These are phyloP conservation scores for Rhipidocladum racemiflorum DNA, from an alignment of 176 grass and related monocot species.

Conservation along the genomic window DNA sequence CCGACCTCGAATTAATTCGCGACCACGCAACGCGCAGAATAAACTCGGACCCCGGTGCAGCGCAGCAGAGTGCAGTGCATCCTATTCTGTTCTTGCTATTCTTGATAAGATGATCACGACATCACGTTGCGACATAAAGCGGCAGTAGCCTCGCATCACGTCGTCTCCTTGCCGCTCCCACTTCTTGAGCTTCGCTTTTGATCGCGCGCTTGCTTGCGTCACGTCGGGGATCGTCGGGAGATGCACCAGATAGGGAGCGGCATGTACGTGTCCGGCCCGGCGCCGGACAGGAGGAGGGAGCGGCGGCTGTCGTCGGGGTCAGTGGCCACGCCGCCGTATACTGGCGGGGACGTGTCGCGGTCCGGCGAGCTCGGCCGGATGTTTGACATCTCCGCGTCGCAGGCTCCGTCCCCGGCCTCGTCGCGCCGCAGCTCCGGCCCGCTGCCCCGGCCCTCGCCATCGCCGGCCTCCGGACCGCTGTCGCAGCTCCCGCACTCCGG, in stretches of 20 bases:
- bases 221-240: background rate
- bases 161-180: background rate
- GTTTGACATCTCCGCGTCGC: slow-evolving; percentile 63
- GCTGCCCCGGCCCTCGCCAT: slow-evolving; percentile 31
- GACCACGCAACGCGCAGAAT: slow-evolving; percentile 29
- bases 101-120: slow-evolving; percentile 48
- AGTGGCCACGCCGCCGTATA: slow-evolving; percentile 66
- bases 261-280: slow-evolving; percentile 83
- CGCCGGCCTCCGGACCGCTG: slow-evolving; percentile 54
- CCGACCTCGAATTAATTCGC: slow-evolving; percentile 44
- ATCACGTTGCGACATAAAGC: slow-evolving; percentile 33
- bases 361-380: slow-evolving; percentile 86
- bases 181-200: background rate
- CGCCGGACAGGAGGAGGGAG: slow-evolving; percentile 63
- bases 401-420: slow-evolving; percentile 32
- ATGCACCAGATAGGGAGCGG: slow-evolving; percentile 78
- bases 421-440: slow-evolving; percentile 49
- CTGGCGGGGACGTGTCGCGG: slow-evolving; percentile 64
- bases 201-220: background rate
- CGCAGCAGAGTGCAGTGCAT: background rate
- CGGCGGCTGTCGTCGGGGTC: slow-evolving; percentile 48
- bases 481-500: slow-evolving; percentile 63
- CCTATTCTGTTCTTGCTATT: slow-evolving; percentile 35
- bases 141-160: background rate
- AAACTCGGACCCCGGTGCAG: background rate